Base-by-base conservation (phyloP, 176 grass and related monocot genomes). In the Phoenix roebelenii region DNA sequence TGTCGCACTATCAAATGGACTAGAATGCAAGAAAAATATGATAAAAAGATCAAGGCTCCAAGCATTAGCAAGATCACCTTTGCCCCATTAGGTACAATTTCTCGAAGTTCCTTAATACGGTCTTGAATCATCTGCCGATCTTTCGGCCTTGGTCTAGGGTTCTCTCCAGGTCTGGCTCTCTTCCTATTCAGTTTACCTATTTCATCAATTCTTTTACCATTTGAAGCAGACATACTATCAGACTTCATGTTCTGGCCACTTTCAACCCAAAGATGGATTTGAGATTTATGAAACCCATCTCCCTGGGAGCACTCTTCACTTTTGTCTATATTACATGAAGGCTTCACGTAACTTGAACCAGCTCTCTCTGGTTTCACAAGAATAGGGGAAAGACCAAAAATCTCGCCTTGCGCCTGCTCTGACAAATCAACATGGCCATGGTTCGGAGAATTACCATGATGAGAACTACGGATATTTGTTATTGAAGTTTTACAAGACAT, bases 51-150 rank as follows among this genome's bases (percentile, higher is more conserved):
- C 10, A 44, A 44, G 9, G 2, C 10, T 44, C 35, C 35, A 44
- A 44, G 10, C 35, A 44, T 39, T 12, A 2, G 69, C 59, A 71
- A 77, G 57, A 63, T 68, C 72, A 90, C 87, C 87, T 90, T 90
- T 50, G 82, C 72, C 12, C 87, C 82, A 77, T 86, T 90, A 0
- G 83, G 87, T 50, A 90, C 82, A 68, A 90, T 82, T 74, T 90
- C 79, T 61, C 87, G 68, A 49, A 90, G 83, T 64, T 90, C 87
- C 57, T 86, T 90, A 57, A 86, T 83, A 55, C 87, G 82, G 68
- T 86, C 87, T 30, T 90, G 87, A 74, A 90, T 90, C 35, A 90
- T 55, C 53, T 90, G 87, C 2, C 87, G 75, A 54, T 90, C 87
- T 71, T 90, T 90, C 44, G 87, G 87, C 3, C 87, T 72, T 77